Evolutionary conservation across 1,139 yeast species (phyloP), one percentile per base, ranked within the genome.

Genomic region (Debaryomyces udenii): DNA sequence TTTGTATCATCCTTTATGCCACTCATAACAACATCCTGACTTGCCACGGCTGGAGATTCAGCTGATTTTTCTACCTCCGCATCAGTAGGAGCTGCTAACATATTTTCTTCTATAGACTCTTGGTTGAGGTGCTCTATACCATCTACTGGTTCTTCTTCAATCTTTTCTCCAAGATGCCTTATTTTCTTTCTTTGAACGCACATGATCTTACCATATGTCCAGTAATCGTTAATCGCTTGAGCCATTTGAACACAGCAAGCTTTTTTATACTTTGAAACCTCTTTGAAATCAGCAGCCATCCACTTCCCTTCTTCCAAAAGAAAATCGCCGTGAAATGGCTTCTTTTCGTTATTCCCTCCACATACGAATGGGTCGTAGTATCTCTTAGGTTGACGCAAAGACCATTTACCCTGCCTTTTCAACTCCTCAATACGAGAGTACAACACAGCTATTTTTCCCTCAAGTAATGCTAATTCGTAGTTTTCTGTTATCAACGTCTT

Each of bases 361-460:
- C 66, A 59, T 7, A 75, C 62, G 39, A 80, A 76, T 0, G 98
- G 97, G 48, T 89, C 95, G 18, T 73, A 60, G 52, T 75, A 83
- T 48, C 78, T 76, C 40, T 78, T 73, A 1, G 96, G 96, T 59
- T 94, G 99, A 38, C 96, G 75, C 42, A 91, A 68, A 20, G 96
- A 86, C 99, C 99, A 94, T 53, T 86, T 82, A 4, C 89, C 88
- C 43, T 85, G 84, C 40, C 96, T 72, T 57, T 90, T 88, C 46
- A 94, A 71, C 58, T 91, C 98, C 56, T 93, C 99, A 35, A 94
- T 91, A 43, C 98, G 77, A 3, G 95, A 87, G 54, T 89, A 87
- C 11, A 89, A 80, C n/a, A 90, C 96, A 0, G 96, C 89, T 7
- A 93, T 81, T 57, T 91, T 87, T 6, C 97, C 96, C 58, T 93